Evolutionary conservation across 495 filamentous ascomycete species (phyloP).

Genomic region (Aspergillus nanangensis): DNA sequence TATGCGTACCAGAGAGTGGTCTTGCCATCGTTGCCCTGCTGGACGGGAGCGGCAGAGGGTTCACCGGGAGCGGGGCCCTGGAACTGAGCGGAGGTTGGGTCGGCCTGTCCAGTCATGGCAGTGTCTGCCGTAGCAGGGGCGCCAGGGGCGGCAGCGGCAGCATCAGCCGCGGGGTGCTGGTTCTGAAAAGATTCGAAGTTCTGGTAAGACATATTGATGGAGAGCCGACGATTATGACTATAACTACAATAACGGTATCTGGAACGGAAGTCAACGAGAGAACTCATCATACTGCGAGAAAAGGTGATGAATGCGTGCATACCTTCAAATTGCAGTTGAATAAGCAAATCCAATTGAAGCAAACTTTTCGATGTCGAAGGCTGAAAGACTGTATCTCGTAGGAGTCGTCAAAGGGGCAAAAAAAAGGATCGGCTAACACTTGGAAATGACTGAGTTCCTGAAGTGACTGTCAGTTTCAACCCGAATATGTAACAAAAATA

Average conservation of each 20-base stretch:
- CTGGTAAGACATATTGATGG: constrained; percentile 51
- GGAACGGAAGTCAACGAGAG: constrained; percentile 1
- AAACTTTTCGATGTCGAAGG: constrained; percentile 28
- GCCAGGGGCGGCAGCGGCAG: constrained; percentile 48
- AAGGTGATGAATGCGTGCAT: constrained; percentile 1
- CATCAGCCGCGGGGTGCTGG: constrained; percentile 49
- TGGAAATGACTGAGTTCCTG: constrained; percentile 31
- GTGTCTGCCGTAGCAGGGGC: constrained; percentile 48
- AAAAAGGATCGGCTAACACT: constrained; percentile 33
- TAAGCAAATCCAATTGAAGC: constrained; percentile 17
- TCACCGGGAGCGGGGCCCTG: constrained; percentile 50
- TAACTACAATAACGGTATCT: constrained; percentile 17
- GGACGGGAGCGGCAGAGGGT: constrained; percentile 45
- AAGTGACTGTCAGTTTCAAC: constrained; percentile 16
- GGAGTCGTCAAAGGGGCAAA: constrained; percentile 40
- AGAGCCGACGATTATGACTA: constrained; percentile 22
- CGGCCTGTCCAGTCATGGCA: constrained; percentile 50
- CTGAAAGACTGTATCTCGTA: constrained; percentile 34
- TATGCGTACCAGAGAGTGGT: constrained; percentile 72
- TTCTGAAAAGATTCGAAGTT: constrained; percentile 55
- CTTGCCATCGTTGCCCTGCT: constrained; percentile 62
- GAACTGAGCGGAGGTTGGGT: constrained; percentile 51
- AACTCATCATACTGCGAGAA: background rate
- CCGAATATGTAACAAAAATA: background rate
- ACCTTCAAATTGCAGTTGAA: constrained; percentile 17